phyloP scores from a whole-genome alignment of 768 basidiomycete species.

The Hemileccinum impolitum region DNA sequence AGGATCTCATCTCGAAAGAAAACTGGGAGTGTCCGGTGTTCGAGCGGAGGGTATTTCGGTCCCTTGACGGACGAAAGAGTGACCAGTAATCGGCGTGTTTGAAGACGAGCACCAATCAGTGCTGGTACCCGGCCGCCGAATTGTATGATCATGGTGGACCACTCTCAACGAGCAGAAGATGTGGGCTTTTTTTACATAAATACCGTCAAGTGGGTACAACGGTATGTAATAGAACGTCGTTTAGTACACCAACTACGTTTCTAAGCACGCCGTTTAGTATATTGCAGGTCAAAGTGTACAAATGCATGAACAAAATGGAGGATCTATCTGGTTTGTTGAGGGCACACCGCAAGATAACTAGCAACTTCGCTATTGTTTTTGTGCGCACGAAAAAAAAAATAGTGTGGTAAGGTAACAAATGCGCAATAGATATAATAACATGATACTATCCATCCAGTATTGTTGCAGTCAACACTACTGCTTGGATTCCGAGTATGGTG shows the following conservation, averaged over 20 bases:
- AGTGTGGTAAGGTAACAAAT: slow-evolving; percentile 23
- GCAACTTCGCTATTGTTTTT: not conserved
- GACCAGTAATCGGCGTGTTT: slow-evolving; percentile 26
- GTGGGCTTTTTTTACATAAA: too few species aligned
- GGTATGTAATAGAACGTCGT: not conserved
- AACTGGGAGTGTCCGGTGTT: slow-evolving; percentile 51
- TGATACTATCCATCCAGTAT: slow-evolving; percentile 2
- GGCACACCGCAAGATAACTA: not conserved
- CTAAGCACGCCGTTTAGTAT: not conserved
- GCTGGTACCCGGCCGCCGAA: not conserved
- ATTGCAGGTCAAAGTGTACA: slow-evolving; percentile 15
- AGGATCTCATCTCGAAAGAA: slow-evolving; percentile 62
- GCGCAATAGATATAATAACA: slow-evolving; percentile 16
- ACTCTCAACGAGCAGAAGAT: too few species aligned
- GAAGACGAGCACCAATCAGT: not conserved
- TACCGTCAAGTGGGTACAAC: too few species aligned
- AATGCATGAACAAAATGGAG: slow-evolving; percentile 10
- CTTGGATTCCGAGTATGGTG: slow-evolving; percentile 39
- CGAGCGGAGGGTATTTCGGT: slow-evolving; percentile 52
- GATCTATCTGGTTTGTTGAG: slow-evolving; percentile 14
- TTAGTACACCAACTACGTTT: not conserved
- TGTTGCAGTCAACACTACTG: slow-evolving; percentile 5
- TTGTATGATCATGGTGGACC: slow-evolving; percentile 4
- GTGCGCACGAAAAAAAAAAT: slow-evolving; percentile 7
- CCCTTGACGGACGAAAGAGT: slow-evolving; percentile 57